These are phyloP conservation scores for Edaphochlamys debaryana DNA, from an alignment of 139 green algal genomes.

Conservation along the genomic window DNA sequence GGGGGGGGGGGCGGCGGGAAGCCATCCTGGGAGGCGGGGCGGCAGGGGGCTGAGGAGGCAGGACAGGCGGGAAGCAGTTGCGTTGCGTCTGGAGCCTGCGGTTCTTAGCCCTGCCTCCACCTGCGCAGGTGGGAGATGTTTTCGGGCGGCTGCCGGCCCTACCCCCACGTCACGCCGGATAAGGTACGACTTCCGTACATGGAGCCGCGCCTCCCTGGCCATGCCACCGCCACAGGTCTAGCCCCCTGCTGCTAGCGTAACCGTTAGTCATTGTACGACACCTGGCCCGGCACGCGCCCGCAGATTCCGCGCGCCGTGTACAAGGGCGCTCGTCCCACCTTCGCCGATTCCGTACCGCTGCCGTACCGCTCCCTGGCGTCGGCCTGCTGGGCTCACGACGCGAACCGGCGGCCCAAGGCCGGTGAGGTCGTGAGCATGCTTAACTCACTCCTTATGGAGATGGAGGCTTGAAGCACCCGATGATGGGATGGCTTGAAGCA, in stretches of 20 bases:
- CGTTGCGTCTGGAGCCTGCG: too few species aligned
- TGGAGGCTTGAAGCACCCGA: too few species aligned
- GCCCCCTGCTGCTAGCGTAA: too few species aligned
- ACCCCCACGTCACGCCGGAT: background rate
- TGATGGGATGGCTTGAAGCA: too few species aligned
- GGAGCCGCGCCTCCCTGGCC: too few species aligned
- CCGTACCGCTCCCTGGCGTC: background rate
- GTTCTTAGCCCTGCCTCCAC: background rate
- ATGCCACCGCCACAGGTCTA: too few species aligned
- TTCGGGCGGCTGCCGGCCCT: constrained; percentile 4
- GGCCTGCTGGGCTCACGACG: background rate
- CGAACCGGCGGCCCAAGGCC: background rate
- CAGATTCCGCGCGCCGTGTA: constrained; percentile 5
- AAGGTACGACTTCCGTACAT: background rate
- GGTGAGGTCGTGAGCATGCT: background rate
- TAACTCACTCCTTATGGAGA: background rate
- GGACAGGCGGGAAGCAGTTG: too few species aligned
- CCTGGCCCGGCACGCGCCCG: too few species aligned
- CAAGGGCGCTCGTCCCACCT: background rate
- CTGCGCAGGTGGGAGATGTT: constrained; percentile 20
- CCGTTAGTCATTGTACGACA: too few species aligned
- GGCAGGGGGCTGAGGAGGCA: too few species aligned
- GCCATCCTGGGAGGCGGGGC: too few species aligned
- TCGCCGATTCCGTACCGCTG: background rate
- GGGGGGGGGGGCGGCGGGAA: too few species aligned